Conservation (phyloP, 257 asterid genomes). For the Gentiana dahurica region DNA sequence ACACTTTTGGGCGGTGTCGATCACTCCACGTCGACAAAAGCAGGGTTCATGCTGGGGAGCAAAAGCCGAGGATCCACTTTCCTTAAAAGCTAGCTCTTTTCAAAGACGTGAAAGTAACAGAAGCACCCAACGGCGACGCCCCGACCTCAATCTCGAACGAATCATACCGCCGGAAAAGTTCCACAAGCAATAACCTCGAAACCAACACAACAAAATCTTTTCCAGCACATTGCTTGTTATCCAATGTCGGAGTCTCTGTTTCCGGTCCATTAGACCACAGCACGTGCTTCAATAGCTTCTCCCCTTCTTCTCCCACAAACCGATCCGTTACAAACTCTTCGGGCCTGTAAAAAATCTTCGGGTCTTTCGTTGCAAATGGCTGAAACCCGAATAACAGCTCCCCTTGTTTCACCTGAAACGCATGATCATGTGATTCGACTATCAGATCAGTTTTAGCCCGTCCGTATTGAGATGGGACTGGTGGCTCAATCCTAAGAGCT, state of each 20-base stretch:
- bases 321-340: slow-evolving; percentile 70
- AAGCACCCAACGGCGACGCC: slow-evolving; percentile 48
- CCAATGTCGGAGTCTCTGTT: slow-evolving; percentile 32
- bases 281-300: slow-evolving; percentile 52
- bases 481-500: slow-evolving; percentile 65
- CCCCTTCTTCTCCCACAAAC: slow-evolving; percentile 62
- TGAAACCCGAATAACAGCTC: slow-evolving; percentile 68
- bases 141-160: slow-evolving; percentile 60
- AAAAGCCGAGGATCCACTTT: too few relatives aligned
- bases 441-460: slow-evolving; percentile 49
- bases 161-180: slow-evolving; percentile 74
- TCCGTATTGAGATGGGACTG: slow-evolving; percentile 66
- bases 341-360: slow-evolving; percentile 58
- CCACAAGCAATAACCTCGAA: slow-evolving; percentile 64
- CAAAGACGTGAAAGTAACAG: slow-evolving; percentile 60
- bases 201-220: slow-evolving; percentile 78
- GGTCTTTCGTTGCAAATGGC: slow-evolving; percentile 79
- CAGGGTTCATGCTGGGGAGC: too few relatives aligned
- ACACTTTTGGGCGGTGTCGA: too few relatives aligned
- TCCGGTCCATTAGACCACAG: slow-evolving; percentile 91
- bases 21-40: too few relatives aligned
- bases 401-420: slow-evolving; percentile 64
- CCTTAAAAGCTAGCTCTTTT: slow-evolving; percentile 52
- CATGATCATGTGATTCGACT: slow-evolving; percentile 65
- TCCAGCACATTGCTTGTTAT: slow-evolving; percentile 86